Base-by-base conservation (phyloP, 345 rosid genomes). In the Clarkia xantiana region DNA sequence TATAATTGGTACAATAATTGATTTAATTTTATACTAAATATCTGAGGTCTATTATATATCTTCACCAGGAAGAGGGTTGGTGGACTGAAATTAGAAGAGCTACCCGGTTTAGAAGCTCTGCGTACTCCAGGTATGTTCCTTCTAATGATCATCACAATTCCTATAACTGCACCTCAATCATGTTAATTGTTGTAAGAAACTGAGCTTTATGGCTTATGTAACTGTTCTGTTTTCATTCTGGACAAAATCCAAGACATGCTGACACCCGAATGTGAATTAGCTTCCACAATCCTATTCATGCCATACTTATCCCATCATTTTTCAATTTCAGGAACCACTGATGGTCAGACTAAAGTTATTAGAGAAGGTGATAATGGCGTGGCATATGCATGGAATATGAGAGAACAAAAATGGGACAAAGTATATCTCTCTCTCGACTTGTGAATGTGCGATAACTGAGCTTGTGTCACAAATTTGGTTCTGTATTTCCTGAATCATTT, bases 321-420 rank as follows among this genome's bases (percentile, higher is more conserved):
- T 45, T 19, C 53, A 29, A 72, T 54, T 59, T 61, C 62, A 91
- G 98, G 99, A 66, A 84, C 82, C 57, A 73, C 66, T 64, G 86
- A 80, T 72, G 96, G 99, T 55, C 95, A 87, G 78, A 86, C 90
- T 44, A 84, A 84, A 79, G 62, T 93, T 17, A 67, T 93, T 45
- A 82, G 99, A 77, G 96, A 93, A 79, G 96, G 99, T 49, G 96
- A 87, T 67, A 84, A 84, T 64, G 99, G 99, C 49, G 82, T 93
- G 58, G 99, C 99, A 59, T 93, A 93, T 73, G 43, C 84, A 46
- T 93, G 99, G 99, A 76, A 77, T 70, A 61, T 78, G 78, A 72
- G 59, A 54, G 96, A 80, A 44, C 83, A 78, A 54, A 87, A 71
- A 54, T 93, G 99, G 99, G 95, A 93, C 67, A 84, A 87, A 65